Evolutionary conservation across 192 early-diverging fungal genomes (phyloP).

Genomic region (Mortierella alpina): DNA sequence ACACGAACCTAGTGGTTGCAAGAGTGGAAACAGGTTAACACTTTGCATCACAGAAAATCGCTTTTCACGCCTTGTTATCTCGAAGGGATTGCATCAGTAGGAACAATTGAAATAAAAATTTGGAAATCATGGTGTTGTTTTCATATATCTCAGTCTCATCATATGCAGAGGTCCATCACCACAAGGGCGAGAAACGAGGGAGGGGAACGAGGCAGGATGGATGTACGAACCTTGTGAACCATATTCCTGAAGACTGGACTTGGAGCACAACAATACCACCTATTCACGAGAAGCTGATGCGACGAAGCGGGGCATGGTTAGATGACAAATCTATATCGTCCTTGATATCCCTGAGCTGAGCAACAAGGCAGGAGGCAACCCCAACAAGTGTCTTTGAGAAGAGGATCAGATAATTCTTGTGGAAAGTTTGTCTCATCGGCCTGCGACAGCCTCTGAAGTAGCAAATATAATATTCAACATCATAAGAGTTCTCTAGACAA

Average conservation of each 20-base stretch:
- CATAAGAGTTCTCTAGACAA: conserved; percentile 5
- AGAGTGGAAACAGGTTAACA: no score
- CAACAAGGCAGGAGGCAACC: background rate
- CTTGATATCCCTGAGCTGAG: no score
- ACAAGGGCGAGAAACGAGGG: background rate
- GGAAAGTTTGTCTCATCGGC: conserved; percentile 55
- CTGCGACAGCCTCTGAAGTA: conserved; percentile 52
- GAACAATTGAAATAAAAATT: conserved; percentile 47
- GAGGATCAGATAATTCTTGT: conserved; percentile 26
- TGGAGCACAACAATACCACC: no score
- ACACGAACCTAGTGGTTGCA: no score
- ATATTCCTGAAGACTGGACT: background rate
- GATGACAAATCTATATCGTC: no score
- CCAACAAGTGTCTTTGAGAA: background rate
- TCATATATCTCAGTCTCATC: conserved; percentile 43
- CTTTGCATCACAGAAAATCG: background rate
- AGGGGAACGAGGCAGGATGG: background rate
- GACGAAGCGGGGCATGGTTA: no score
- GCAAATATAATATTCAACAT: conserved; percentile 52
- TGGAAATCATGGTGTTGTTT: conserved; percentile 34
- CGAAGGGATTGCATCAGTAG: conserved; percentile 29
- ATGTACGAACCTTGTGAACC: conserved; percentile 11
- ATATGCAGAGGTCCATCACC: conserved; percentile 15
- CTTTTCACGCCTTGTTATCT: background rate
- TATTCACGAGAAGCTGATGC: no score